These are phyloP conservation scores for Keqinozyma sinolaborantium DNA, from an alignment of 1,139 yeast species.

Conservation along the genomic window DNA sequence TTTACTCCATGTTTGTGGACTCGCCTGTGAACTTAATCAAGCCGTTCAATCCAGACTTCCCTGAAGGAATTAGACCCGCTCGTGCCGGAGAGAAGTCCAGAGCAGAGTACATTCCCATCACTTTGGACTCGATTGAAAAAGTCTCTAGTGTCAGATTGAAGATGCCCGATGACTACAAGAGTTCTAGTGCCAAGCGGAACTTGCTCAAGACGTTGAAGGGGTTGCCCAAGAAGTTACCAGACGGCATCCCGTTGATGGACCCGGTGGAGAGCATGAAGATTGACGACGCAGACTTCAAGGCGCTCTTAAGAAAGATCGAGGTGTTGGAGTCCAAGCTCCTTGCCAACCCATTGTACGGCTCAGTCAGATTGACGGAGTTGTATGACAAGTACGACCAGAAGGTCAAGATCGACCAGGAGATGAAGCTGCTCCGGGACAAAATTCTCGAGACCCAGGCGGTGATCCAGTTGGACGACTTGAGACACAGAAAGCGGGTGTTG, in stretches of 20 bases:
- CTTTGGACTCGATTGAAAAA: conserved; percentile 68
- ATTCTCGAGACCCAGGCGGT: conserved; percentile 85
- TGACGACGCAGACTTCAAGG: conserved; percentile 70
- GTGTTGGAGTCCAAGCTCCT: conserved; percentile 73
- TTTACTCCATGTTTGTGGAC: conserved; percentile 73
- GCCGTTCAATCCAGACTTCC: conserved; percentile 69
- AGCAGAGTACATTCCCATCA: conserved; percentile 80
- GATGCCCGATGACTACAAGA: conserved; percentile 76
- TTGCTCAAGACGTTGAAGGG: conserved; percentile 77
- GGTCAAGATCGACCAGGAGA: conserved; percentile 57
- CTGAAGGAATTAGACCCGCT: conserved; percentile 89
- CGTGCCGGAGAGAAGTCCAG: conserved; percentile 65
- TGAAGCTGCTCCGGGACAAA: conserved; percentile 58
- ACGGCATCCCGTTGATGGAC: conserved; percentile 84
- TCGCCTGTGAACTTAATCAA: conserved; percentile 71
- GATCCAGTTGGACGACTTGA: conserved; percentile 89
- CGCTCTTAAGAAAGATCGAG: conserved; percentile 70
- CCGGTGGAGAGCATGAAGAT: conserved; percentile 93
- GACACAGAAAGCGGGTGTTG: conserved; percentile 86
- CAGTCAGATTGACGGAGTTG: conserved; percentile 58
- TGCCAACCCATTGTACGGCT: conserved; percentile 66
- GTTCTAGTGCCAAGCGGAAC: conserved; percentile 66
- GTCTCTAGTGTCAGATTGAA: conserved; percentile 79
- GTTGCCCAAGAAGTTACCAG: conserved; percentile 78
- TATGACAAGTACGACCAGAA: conserved; percentile 66